Evolutionary conservation across 345 rosid species (phyloP), one percentile per base, ranked within the genome.

Genomic region (Populus alba): DNA sequence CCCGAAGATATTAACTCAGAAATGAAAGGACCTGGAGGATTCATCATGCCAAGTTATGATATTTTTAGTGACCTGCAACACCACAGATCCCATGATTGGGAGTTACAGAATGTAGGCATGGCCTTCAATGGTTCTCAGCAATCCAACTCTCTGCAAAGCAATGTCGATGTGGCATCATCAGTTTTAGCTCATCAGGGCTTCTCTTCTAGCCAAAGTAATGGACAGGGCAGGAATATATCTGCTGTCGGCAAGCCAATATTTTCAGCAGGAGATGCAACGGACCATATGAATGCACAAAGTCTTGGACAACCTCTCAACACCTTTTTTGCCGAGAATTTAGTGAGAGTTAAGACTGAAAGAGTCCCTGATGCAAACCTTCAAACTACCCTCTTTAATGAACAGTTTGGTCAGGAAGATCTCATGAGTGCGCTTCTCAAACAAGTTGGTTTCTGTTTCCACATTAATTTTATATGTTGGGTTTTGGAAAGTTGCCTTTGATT

Each of bases 341-440:
- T 90, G 81, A 86, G 90, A 66, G 82, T 92, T 59, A 94, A 96
- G 82, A 77, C 93, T 33, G 99, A 96, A 83, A 80, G 84, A 68
- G 73, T 91, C 66, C 72, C 86, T 29, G 97, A 90, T 75, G 41
- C 89, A 9, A 53, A 79, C 83, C 59, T 53, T 72, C 87, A 75
- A 33, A 71, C 87, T 29, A 27, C 83, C 75, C 79, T 89, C 78
- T 91, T 87, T 71, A 77, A 85, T 2, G 94, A 91, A 22, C 93
- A 86, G 68, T 90, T 85, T 53, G 86, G 83, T 79, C 93, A 94
- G 84, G 99, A 92, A 41, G 98, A 92, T 87, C 97, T 96, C 84
- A 91, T 91, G 97, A 90, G 88, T 61, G 93, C 90, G 38, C 87
- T 96, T 80, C 90, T 94, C 81, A 90, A 89, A 83, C 97, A 91